Base-by-base conservation (phyloP, 2,329 filamentous ascomycete species). In the Passalora sequoiae region DNA sequence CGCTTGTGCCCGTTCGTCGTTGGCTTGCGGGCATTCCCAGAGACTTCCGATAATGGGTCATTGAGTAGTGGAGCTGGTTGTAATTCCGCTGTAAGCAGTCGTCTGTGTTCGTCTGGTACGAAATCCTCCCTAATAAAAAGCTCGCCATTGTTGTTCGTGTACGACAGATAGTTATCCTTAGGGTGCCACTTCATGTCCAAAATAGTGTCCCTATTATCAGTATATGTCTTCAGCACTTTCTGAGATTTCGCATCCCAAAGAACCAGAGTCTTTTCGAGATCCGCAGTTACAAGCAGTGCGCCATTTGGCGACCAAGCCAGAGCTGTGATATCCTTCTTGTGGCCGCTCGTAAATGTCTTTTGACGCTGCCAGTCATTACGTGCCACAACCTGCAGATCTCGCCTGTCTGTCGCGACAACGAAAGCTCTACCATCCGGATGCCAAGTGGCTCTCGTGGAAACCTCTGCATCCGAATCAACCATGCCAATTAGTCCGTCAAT, bases 301-400 rank as follows among this genome's bases (percentile, higher is more conserved):
- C 92, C 92, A 60, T 98, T 98, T 1, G 89, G 88, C 10, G 91
- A 95, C 92, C 92, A 98, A 25, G 86, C 81, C 25, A 94, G 69
- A 2, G 89, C 85, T 0, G 88, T 95, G 46, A 98, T 83, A 54
- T 94, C 86, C 13, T 83, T 83, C 30, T 81, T 80, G 60, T 97
- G 92, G 0, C 84, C 88, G 21, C 82, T 81, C 6, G 80, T 70
- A 62, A 98, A 98, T 0, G 72, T 69, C 47, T 84, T 78, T 64
- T 97, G 89, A 54, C 84, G 83, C 61, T 89, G 86, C 86, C 91
- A 96, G 62, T 96, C 88, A 40, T 80, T 81, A 49, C 82, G 81
- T n/a, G 91, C 94, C 43, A 96, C 77, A 28, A 96, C 78, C 59
- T 94, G 84, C 20, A 95, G 80, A 62, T 94, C 84, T 57, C 83